phyloP scores from a whole-genome alignment of 2,329 filamentous ascomycete genomes.

The Davidsoniella virescens region DNA sequence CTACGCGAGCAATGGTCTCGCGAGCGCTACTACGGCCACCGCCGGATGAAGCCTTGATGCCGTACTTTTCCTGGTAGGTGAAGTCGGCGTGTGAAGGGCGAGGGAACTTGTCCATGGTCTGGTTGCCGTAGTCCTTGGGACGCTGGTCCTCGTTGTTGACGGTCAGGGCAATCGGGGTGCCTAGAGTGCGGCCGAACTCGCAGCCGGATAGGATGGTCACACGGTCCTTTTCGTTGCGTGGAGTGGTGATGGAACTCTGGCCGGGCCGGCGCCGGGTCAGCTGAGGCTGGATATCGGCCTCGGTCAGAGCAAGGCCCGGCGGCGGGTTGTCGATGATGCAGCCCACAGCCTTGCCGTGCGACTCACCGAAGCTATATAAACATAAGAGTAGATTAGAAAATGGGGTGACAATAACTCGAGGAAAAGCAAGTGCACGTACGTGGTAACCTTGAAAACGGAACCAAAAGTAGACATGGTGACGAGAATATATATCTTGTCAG shows the following conservation, averaged over 20 bases:
- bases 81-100: conserved; percentile 88
- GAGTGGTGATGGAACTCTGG: conserved; percentile 79
- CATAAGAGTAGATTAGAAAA: conserved; percentile 7
- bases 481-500: neutral
- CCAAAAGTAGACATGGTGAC: conserved; percentile 74
- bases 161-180: conserved; percentile 75
- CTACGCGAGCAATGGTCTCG: conserved; percentile 87
- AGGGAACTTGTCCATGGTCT: conserved; percentile 83
- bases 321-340: conserved; percentile 91
- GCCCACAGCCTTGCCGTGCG: conserved; percentile 81
- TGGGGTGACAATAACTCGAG: neutral
- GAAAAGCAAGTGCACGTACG: conserved; percentile 34
- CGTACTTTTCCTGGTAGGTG: conserved; percentile 96
- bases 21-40: conserved; percentile 83
- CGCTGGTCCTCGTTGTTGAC: conserved; percentile 88
- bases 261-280: conserved; percentile 82
- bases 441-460: conserved; percentile 64
- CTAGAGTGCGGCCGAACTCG: conserved; percentile 76
- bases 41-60: conserved; percentile 77
- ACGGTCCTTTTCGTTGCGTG: conserved; percentile 78
- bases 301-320: conserved; percentile 70
- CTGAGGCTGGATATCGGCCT: conserved; percentile 83
- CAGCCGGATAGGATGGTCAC: conserved; percentile 88
- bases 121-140: conserved; percentile 76
- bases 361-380: conserved; percentile 34